Percentiles rank a stretch among this genome's conserved stretches.
Evolutionary conservation across 139 green algal genomes (phyloP).

Genomic region (Nannochloris sp.): DNA sequence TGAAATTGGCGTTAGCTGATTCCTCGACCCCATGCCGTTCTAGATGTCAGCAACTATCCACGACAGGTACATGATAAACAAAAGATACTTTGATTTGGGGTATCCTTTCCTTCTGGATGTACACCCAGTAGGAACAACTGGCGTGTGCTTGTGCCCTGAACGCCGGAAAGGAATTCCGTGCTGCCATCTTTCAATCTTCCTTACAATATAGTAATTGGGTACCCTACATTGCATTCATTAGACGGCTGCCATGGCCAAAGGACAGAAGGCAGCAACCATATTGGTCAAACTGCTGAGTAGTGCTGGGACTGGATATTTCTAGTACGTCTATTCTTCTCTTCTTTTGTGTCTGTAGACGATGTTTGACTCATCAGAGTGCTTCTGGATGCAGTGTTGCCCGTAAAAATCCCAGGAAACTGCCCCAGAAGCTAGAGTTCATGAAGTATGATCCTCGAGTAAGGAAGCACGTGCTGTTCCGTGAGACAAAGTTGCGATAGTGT

Average conservation of each 20-base stretch:
- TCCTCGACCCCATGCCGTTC: too few relatives aligned
- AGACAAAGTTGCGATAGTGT: conserved; percentile 60
- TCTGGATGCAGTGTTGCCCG: conserved; percentile 63
- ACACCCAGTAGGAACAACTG: too few relatives aligned
- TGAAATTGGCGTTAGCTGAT: too few relatives aligned
- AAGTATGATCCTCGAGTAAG: conserved; percentile 72
- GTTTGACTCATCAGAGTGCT: neutral
- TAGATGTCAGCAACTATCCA: too few relatives aligned
- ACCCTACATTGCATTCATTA: too few relatives aligned
- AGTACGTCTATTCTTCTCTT: conserved; percentile 4
- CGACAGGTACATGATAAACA: too few relatives aligned
- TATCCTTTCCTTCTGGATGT: too few relatives aligned
- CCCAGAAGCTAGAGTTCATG: conserved; percentile 55
- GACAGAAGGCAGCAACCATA: conserved; percentile 41
- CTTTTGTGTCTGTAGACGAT: neutral
- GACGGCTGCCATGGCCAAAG: conserved; percentile 7
- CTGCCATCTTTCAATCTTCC: too few relatives aligned
- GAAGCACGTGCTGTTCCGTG: conserved; percentile 67
- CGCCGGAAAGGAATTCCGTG: too few relatives aligned
- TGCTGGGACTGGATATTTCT: conserved; percentile 69
- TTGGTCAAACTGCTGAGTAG: conserved; percentile 68
- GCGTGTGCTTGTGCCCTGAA: too few relatives aligned
- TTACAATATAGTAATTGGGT: too few relatives aligned
- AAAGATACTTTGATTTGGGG: too few relatives aligned
- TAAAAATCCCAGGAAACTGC: conserved; percentile 64